These are phyloP conservation scores for Cutaneotrichosporon dermatis DNA, from an alignment of 1,284 basidiomycete genomes.

Conservation along the genomic window DNA sequence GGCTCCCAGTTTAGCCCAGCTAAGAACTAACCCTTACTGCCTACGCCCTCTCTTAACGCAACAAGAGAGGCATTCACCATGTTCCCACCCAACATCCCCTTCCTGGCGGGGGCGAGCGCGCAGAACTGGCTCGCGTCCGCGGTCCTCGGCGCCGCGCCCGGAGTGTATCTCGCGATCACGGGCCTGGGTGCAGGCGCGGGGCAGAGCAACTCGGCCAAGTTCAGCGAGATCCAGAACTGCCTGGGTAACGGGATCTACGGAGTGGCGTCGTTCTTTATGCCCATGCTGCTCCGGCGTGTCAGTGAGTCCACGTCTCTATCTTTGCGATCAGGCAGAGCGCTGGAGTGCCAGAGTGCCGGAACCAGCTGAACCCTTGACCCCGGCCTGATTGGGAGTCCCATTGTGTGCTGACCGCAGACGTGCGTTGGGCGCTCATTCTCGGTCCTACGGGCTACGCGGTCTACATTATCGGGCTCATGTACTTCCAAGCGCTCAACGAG, in stretches of 20 bases:
- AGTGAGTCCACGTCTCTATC: not conserved
- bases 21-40: too few relatives aligned
- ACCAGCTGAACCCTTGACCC: too few relatives aligned
- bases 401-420: not conserved
- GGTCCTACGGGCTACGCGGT: slow-evolving; percentile 5
- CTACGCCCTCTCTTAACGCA: too few relatives aligned
- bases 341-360: too few relatives aligned
- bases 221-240: not conserved
- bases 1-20: too few relatives aligned
- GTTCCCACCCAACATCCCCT: slow-evolving; percentile 2
- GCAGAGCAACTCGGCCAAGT: not conserved
- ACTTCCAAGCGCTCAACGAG: slow-evolving; percentile 2
- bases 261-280: slow-evolving; percentile 1
- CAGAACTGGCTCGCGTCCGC: slow-evolving; percentile 4
- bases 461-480: slow-evolving; percentile 5
- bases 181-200: slow-evolving; percentile 3
- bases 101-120: not conserved
- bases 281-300: not conserved
- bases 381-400: too few relatives aligned
- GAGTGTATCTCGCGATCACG: slow-evolving; percentile 1
- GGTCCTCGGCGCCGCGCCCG: not conserved
- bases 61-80: not conserved
- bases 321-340: too few relatives aligned
- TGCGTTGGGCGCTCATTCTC: slow-evolving; percentile 4
- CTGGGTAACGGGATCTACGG: slow-evolving; percentile 5